Conservation (phyloP, 352 stramenopile species). For the Phytophthora citricola region DNA sequence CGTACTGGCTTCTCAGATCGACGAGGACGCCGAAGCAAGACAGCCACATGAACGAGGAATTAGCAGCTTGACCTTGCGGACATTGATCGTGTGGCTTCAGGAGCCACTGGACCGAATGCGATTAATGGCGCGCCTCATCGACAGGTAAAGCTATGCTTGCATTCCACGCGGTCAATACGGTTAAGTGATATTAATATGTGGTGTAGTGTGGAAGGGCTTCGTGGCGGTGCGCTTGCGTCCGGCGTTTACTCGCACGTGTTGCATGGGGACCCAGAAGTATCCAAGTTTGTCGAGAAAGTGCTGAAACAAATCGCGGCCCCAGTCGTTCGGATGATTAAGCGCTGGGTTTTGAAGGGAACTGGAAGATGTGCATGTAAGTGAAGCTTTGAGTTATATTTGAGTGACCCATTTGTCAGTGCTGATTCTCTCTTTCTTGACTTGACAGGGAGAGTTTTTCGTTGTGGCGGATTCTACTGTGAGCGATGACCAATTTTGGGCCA, state of each 20-base stretch:
- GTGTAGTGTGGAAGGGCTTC: slow-evolving; percentile 76
- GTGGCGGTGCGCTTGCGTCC: slow-evolving; percentile 90
- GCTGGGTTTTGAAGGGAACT: slow-evolving; percentile 89
- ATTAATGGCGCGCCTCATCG: slow-evolving; percentile 89
- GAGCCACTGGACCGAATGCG: slow-evolving; percentile 89
- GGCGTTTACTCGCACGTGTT: slow-evolving; percentile 91
- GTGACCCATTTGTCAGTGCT: background rate
- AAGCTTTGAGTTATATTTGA: background rate
- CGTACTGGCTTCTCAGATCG: slow-evolving; percentile 91
- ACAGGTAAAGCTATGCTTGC: slow-evolving; percentile 56
- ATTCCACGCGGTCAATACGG: background rate
- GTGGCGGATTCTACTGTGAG: slow-evolving; percentile 71
- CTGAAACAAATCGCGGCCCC: slow-evolving; percentile 81
- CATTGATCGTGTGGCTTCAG: slow-evolving; percentile 91
- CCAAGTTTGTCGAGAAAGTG: slow-evolving; percentile 75
- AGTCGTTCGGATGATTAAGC: slow-evolving; percentile 89
- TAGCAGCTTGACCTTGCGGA: slow-evolving; percentile 87
- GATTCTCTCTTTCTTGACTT: slow-evolving; percentile 1
- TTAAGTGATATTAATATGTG: slow-evolving; percentile 3
- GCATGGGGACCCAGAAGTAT: slow-evolving; percentile 89
- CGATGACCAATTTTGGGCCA: slow-evolving; percentile 86
- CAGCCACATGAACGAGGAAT: slow-evolving; percentile 43
- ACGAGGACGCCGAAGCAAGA: slow-evolving; percentile 76
- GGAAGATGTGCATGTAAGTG: slow-evolving; percentile 83
- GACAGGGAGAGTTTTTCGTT: slow-evolving; percentile 89